phyloP scores from a whole-genome alignment of 306 rosid species.

The Lathyrus tuberosus region DNA sequence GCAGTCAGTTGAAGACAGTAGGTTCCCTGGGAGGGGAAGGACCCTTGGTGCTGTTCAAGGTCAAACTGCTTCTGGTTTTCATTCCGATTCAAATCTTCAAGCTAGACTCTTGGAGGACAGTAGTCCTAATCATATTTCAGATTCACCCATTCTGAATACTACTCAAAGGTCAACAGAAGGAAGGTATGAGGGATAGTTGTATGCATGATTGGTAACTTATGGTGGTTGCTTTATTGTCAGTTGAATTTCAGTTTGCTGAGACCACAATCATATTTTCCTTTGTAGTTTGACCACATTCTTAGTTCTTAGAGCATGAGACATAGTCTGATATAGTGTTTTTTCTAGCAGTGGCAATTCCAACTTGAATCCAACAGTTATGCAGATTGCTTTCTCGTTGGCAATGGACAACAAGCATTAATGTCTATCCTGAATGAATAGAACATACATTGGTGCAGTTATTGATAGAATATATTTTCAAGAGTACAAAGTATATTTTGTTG shows the following conservation, averaged over 20 bases:
- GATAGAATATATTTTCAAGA: constrained; percentile 4
- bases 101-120: constrained; percentile 75
- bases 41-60: constrained; percentile 62
- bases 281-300: constrained; percentile 23
- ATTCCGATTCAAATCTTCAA: constrained; percentile 80
- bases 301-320: constrained; percentile 16
- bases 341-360: constrained; percentile 16
- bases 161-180: constrained; percentile 60
- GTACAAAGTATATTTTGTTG: too few species aligned
- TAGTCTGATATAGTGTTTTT: constrained; percentile 13
- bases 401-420: background rate
- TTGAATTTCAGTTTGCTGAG: constrained; percentile 21
- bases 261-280: constrained; percentile 9
- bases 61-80: constrained; percentile 54
- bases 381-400: constrained; percentile 28
- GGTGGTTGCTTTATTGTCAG: constrained; percentile 21
- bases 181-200: constrained; percentile 58
- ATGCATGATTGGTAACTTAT: constrained; percentile 36
- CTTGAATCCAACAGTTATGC: constrained; percentile 12
- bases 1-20: constrained; percentile 61
- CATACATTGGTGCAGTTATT: constrained; percentile 2
- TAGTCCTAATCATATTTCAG: constrained; percentile 49
- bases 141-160: constrained; percentile 47
- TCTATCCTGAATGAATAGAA: background rate
- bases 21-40: constrained; percentile 92